A percentile compares a stretch with the other conserved stretches of the same genome.
Evolutionary conservation across 2,329 filamentous ascomycete genomes (phyloP).

Genomic region (Epichloe sylvatica): DNA sequence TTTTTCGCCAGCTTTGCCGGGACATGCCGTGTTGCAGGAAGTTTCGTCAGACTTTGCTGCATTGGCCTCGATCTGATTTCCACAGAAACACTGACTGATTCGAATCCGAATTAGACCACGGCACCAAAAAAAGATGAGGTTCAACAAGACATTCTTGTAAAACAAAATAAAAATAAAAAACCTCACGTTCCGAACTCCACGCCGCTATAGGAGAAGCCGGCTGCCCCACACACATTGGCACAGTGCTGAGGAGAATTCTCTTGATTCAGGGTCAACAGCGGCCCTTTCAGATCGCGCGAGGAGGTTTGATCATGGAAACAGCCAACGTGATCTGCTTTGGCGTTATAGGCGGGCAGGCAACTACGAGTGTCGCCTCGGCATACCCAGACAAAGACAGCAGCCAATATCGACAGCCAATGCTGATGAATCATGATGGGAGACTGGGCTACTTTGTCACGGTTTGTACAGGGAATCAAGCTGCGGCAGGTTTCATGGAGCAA

Average conservation of each 20-base stretch:
- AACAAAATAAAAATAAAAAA: not conserved
- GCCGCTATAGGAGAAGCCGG: constrained; percentile 6
- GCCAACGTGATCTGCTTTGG: not conserved
- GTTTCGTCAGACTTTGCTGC: not conserved
- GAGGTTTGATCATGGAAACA: not conserved
- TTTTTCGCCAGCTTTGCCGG: not conserved
- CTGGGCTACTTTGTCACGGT: no score
- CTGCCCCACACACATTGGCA: constrained; percentile 9
- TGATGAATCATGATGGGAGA: not conserved
- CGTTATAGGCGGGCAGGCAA: not conserved
- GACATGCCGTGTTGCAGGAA: not conserved
- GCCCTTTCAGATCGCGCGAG: not conserved
- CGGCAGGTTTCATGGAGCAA: no score
- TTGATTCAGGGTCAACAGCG: not conserved
- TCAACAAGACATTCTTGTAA: not conserved
- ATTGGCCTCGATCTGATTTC: not conserved
- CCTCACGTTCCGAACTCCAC: constrained; percentile 8
- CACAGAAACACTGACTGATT: not conserved
- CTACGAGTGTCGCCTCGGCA: not conserved
- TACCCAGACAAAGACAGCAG: not conserved
- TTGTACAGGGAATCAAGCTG: no score
- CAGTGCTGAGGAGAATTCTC: constrained; percentile 5
- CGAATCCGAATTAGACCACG: no score
- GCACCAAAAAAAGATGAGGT: not conserved
- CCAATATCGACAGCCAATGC: not conserved